phyloP scores from a whole-genome alignment of 352 stramenopile genomes.

The Phytophthora pluvialis region DNA sequence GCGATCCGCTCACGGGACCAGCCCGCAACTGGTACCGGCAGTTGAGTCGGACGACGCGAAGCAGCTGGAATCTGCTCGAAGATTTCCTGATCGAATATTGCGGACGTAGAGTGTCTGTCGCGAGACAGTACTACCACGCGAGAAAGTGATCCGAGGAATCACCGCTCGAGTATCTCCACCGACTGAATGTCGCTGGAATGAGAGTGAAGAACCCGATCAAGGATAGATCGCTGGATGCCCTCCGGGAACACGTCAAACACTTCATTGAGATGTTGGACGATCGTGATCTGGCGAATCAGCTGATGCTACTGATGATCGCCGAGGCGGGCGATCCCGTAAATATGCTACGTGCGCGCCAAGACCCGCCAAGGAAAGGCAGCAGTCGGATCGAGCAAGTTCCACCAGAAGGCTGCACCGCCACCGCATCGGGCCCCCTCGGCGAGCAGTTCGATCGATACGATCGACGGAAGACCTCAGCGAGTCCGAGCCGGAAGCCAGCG shows the following conservation, averaged over 20 bases:
- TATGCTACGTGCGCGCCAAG: too few species aligned
- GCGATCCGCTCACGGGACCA: too few species aligned
- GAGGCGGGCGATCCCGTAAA: too few species aligned
- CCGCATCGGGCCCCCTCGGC: too few species aligned
- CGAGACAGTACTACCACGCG: not conserved
- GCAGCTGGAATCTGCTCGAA: not conserved
- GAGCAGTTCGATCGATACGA: too few species aligned
- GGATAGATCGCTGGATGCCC: not conserved
- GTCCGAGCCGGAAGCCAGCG: too few species aligned
- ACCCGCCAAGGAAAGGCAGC: too few species aligned
- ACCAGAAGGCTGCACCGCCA: too few species aligned
- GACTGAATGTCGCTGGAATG: conserved; percentile 2
- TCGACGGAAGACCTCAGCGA: too few species aligned
- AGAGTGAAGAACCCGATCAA: not conserved
- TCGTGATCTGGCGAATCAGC: not conserved
- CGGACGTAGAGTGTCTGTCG: not conserved
- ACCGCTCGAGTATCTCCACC: not conserved
- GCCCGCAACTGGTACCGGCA: not conserved
- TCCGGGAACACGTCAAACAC: not conserved
- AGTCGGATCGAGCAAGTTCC: too few species aligned
- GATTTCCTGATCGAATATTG: conserved; percentile 1
- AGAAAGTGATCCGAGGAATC: not conserved
- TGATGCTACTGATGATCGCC: too few species aligned
- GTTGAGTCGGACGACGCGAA: not conserved
- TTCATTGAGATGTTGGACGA: not conserved